A percentile compares a stretch with the other conserved stretches of the same genome.
Evolutionary conservation across 2,329 filamentous ascomycete genomes (phyloP).

Genomic region (Elsinoe australis): DNA sequence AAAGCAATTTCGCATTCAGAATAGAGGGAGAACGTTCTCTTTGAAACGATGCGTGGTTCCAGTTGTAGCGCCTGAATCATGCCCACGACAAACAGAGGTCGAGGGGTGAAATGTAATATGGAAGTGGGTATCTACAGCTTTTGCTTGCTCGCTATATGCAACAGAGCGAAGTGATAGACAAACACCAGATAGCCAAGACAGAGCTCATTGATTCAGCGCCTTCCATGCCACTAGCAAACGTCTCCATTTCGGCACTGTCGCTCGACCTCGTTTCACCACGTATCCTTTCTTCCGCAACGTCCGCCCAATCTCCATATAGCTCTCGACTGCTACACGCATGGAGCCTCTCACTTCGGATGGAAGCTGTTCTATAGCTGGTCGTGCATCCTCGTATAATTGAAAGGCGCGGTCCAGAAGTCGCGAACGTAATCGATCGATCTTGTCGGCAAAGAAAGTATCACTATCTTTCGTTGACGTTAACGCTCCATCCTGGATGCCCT

Average conservation of each 20-base stretch:
- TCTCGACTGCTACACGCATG: slow-evolving; percentile 63
- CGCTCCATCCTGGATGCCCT: slow-evolving; percentile 21
- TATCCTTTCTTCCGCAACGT: slow-evolving; percentile 47
- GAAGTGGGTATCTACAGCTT: not conserved
- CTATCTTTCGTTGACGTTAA: slow-evolving; percentile 16
- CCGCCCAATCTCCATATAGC: slow-evolving; percentile 67
- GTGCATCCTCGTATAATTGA: slow-evolving; percentile 48
- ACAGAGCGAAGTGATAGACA: not conserved
- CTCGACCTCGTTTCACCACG: slow-evolving; percentile 37
- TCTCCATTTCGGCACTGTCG: slow-evolving; percentile 41
- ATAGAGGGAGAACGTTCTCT: too few relatives aligned
- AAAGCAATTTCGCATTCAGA: too few relatives aligned
- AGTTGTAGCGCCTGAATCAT: too few relatives aligned
- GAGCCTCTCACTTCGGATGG: slow-evolving; percentile 54
- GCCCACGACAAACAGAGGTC: too few relatives aligned
- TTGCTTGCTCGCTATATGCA: not conserved
- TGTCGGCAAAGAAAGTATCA: slow-evolving; percentile 39
- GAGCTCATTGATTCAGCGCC: slow-evolving; percentile 37
- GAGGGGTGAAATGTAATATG: too few relatives aligned
- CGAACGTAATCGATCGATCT: slow-evolving; percentile 45
- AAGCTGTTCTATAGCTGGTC: slow-evolving; percentile 52
- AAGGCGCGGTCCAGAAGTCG: slow-evolving; percentile 56
- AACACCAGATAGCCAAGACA: too few relatives aligned
- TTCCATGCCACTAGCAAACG: slow-evolving; percentile 53
- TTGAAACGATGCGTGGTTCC: too few relatives aligned